phyloP scores from a whole-genome alignment of 805 yeast species.

The Candida krabiensis region DNA sequence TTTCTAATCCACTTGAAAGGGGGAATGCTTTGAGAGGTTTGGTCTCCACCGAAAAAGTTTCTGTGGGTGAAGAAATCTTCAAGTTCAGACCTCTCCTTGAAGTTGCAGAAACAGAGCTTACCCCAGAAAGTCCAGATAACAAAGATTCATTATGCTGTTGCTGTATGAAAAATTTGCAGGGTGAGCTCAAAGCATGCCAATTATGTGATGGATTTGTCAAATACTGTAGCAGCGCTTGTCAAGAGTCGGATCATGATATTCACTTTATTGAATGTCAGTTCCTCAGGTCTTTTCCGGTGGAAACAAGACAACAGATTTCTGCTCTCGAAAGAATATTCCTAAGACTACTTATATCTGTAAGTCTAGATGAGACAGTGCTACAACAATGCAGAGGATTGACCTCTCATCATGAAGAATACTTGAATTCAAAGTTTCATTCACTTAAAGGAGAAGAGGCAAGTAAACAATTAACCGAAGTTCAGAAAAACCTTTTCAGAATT shows the following conservation, averaged over 20 bases:
- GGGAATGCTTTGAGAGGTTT: slow-evolving; percentile 14
- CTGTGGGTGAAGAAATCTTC: slow-evolving; percentile 7
- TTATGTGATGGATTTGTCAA: slow-evolving; percentile 11
- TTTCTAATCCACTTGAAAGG: slow-evolving; percentile 10
- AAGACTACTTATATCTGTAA: slow-evolving; percentile 9
- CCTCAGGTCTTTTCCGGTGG: slow-evolving; percentile 1
- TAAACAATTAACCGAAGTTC: slow-evolving; percentile 3
- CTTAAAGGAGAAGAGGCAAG: slow-evolving; percentile 3
- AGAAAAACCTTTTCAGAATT: slow-evolving; percentile 13
- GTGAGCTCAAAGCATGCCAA: slow-evolving; percentile 6
- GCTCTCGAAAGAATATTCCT: slow-evolving; percentile 15
- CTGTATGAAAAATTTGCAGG: slow-evolving; percentile 13
- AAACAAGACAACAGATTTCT: slow-evolving; percentile 6
- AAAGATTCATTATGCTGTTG: slow-evolving; percentile 12
- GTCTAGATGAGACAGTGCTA: slow-evolving; percentile 5
- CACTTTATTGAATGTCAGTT: slow-evolving; percentile 20
- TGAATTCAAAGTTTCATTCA: slow-evolving; percentile 5
- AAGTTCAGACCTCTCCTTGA: slow-evolving; percentile 12
- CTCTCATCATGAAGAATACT: slow-evolving; percentile 20
- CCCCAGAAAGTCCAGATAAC: slow-evolving; percentile 9
- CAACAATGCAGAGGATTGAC: slow-evolving; percentile 20
- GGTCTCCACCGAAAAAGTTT: neutral
- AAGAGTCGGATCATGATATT: slow-evolving; percentile 8
- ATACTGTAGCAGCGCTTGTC: slow-evolving; percentile 20
- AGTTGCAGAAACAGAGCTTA: slow-evolving; percentile 15